These are phyloP conservation scores for Lasiosphaeris hirsuta DNA, from an alignment of 495 filamentous ascomycete species.

Conservation along the genomic window DNA sequence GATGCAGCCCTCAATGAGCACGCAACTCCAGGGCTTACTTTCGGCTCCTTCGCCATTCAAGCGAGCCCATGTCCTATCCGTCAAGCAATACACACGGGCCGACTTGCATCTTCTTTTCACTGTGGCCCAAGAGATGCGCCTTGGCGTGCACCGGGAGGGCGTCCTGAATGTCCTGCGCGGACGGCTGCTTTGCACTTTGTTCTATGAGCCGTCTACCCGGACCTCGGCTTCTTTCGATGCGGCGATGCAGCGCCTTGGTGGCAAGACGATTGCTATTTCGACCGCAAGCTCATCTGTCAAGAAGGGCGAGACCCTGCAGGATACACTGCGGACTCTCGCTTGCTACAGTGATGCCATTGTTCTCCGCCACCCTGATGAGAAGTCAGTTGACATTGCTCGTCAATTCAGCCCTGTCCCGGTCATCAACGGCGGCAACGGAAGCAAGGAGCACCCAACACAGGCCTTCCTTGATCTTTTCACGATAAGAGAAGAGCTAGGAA, in stretches of 20 bases:
- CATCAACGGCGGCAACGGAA: conserved; percentile 96
- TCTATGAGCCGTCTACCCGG: conserved; percentile 95
- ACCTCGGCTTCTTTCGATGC: conserved; percentile 96
- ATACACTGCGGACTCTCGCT: conserved; percentile 87
- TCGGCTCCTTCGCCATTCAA: conserved; percentile 76
- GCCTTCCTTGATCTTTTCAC: conserved; percentile 99
- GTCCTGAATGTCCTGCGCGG: conserved; percentile 84
- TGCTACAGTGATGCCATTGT: conserved; percentile 94
- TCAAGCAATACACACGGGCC: conserved; percentile 78
- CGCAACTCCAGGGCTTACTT: conserved; percentile 62
- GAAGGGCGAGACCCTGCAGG: conserved; percentile 91
- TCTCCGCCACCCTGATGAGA: conserved; percentile 82
- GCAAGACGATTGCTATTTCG: conserved; percentile 71
- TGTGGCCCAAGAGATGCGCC: conserved; percentile 92
- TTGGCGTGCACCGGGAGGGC: conserved; percentile 86
- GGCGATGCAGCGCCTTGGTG: conserved; percentile 95
- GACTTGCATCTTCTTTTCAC: conserved; percentile 93
- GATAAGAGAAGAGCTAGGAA: conserved; percentile 94
- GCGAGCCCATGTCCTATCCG: conserved; percentile 79
- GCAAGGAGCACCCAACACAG: conserved; percentile 93
- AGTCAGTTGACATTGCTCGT: conserved; percentile 71
- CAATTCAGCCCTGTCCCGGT: conserved; percentile 86
- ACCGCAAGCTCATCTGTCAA: conserved; percentile 78
- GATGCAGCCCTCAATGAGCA: conserved; percentile 33
- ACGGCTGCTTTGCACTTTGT: conserved; percentile 81